Evolutionary conservation across 495 filamentous ascomycete species (phyloP), one percentile per base, ranked within the genome.

Genomic region (Collariella sp.): DNA sequence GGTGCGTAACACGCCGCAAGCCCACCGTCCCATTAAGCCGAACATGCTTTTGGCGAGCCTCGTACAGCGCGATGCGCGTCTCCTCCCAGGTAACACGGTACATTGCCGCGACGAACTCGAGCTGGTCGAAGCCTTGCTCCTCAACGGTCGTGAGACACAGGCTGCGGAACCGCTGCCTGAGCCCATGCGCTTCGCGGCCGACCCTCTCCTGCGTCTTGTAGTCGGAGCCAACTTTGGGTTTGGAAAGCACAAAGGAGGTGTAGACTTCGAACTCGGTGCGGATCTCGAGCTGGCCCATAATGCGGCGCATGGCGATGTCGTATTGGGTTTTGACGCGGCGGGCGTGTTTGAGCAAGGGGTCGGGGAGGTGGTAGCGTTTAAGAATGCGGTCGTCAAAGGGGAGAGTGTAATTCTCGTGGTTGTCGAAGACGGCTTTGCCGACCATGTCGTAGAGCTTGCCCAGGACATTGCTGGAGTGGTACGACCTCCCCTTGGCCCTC

Each of bases 141-240:
- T 82, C 87, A 7, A 82, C 84, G 40, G 77, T 76, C 15, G 83
- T 73, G 44, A 76, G 76, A 63, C 87, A 88, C 11, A 78, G 55
- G 9, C 78, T 75, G 35, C 79, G 78, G 67, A 88, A 93, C 18
- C 76, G 70, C 7, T 88, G 76, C 51, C 79, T 86, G 9, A 95
- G 73, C 2, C n/a, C 71, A 70, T 0, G 68, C 63, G 85, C 74
- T n/a, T 89, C 78, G 2, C 70, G 68, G 0, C 83, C 87, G 18
- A 96, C 79, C 16, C 84, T 83, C 64, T 97, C 91, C 36, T 89
- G 84, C 50, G 93, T 79, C 55, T 89, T 95, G 70, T 94, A 97
- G 52, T 90, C 86, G 11, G 78, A 77, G 23, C 74, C 77, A 18
- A 80, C 75, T 5, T 75, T 72, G 9, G 83, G 82, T 59, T 87